These are phyloP conservation scores for Auricularia sp. DNA, from an alignment of 768 basidiomycete species.

Conservation along the genomic window DNA sequence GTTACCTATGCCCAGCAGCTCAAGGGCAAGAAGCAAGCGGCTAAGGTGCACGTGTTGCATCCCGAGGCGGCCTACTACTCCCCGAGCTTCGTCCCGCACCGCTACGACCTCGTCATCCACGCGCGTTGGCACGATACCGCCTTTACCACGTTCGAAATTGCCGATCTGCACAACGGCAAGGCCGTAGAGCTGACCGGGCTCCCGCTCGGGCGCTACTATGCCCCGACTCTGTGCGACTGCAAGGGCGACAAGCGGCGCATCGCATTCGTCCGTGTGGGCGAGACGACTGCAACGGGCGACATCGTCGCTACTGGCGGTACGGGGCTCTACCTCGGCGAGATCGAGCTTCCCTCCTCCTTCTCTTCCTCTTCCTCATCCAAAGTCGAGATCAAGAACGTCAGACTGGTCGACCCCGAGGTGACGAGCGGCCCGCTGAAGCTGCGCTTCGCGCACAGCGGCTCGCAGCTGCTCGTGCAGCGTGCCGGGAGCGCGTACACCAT, in stretches of 20 bases:
- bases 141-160: conserved; percentile 58
- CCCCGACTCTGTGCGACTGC: conserved; percentile 39
- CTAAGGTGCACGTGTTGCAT: conserved; percentile 37
- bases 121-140: conserved; percentile 56
- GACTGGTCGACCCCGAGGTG: conserved; percentile 44
- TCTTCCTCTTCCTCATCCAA: conserved; percentile 13
- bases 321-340: conserved; percentile 48
- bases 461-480: conserved; percentile 48
- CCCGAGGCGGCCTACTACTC: conserved; percentile 49
- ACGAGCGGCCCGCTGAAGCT: conserved; percentile 37
- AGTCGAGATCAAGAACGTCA: conserved; percentile 38
- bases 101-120: conserved; percentile 44
- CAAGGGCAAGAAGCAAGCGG: conserved; percentile 7
- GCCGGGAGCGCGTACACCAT: conserved; percentile 38
- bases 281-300: conserved; percentile 50
- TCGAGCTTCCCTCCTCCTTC: conserved; percentile 21
- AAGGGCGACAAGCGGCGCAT: conserved; percentile 30
- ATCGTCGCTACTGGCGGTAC: conserved; percentile 53
- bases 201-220: conserved; percentile 57
- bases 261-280: conserved; percentile 56
- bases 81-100: conserved; percentile 46
- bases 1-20: conserved; percentile 42
- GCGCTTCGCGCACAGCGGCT: conserved; percentile 44
- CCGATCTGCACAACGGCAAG: conserved; percentile 35
- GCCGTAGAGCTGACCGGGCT: conserved; percentile 45